Conservation (phyloP, 2,329 filamentous ascomycete species). For the Xylaria hypoxylon region DNA sequence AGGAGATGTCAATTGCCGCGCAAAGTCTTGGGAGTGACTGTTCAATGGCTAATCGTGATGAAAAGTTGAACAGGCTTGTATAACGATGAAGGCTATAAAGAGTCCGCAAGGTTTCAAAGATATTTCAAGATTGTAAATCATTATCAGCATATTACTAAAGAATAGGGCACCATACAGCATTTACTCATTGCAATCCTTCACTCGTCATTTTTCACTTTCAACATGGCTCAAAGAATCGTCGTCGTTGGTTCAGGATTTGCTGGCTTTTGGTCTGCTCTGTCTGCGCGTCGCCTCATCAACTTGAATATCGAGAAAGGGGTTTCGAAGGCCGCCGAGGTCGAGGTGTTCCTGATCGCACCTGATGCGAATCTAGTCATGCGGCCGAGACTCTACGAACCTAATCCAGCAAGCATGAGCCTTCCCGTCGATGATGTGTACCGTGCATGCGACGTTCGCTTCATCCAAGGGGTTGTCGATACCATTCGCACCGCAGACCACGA, state of each 20-base stretch:
- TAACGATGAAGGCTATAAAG: constrained; percentile 27
- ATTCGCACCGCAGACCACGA: constrained; percentile 27
- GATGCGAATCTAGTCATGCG: constrained; percentile 34
- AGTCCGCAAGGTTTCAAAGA: not conserved
- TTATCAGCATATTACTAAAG: not conserved
- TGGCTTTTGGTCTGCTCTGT: constrained; percentile 35
- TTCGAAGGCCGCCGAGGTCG: constrained; percentile 25
- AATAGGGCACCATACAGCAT: constrained; percentile 1
- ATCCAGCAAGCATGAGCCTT: constrained; percentile 33
- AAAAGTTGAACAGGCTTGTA: not conserved
- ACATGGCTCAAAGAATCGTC: constrained; percentile 35
- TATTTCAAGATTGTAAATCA: not conserved
- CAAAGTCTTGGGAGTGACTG: not conserved
- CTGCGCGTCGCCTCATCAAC: constrained; percentile 35
- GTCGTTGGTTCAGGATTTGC: constrained; percentile 38
- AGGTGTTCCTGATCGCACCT: constrained; percentile 35
- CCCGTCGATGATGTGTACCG: constrained; percentile 37
- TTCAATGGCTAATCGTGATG: not conserved
- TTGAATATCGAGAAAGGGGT: constrained; percentile 15
- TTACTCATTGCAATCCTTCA: not conserved
- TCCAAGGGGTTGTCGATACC: constrained; percentile 33
- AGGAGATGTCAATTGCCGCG: constrained; percentile 30
- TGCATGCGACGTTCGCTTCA: constrained; percentile 32
- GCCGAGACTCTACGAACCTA: constrained; percentile 37
- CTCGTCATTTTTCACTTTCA: constrained; percentile 1